These are phyloP conservation scores for Botrytis porri DNA, from an alignment of 2,329 filamentous ascomycete species.

Conservation along the genomic window DNA sequence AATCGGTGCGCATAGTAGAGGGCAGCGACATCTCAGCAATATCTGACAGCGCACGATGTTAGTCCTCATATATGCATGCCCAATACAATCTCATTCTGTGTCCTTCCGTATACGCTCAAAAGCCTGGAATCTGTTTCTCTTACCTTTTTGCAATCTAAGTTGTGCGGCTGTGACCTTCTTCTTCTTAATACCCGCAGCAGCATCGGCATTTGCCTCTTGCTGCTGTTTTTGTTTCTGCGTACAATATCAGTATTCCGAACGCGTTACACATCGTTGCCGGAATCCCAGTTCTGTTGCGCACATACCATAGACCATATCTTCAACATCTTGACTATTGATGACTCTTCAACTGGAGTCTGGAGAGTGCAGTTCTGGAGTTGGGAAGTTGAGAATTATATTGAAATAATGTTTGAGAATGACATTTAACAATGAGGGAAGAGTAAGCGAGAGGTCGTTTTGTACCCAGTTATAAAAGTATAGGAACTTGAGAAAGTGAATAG, in stretches of 20 bases:
- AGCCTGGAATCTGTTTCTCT: not conserved
- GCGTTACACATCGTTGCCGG: not conserved
- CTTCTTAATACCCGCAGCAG: conserved; percentile 74
- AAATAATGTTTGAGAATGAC: not conserved
- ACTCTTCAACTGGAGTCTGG: not conserved
- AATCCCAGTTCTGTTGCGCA: conserved; percentile 10
- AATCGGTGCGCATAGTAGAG: conserved; percentile 75
- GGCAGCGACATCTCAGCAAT: conserved; percentile 77
- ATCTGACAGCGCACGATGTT: conserved; percentile 49
- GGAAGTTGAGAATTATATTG: not conserved
- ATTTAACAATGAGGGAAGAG: not conserved
- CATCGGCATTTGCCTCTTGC: conserved; percentile 81
- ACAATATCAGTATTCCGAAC: not conserved
- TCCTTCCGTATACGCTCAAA: not conserved
- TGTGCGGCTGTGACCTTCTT: conserved; percentile 98
- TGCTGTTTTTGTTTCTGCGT: conserved; percentile 91
- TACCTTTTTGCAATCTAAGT: conserved; percentile 92
- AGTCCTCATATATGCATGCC: not conserved
- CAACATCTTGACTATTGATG: conserved; percentile 66
- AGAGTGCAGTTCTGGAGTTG: not conserved
- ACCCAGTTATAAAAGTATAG: not conserved
- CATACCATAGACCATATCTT: conserved; percentile 99
- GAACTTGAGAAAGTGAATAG: not conserved
- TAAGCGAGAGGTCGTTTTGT: not conserved
- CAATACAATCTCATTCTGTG: not conserved